Percentiles rank a stretch among this genome's conserved stretches.
These are phyloP conservation scores for Elsinoe perseae DNA, from an alignment of 2,329 filamentous ascomycete genomes.

Conservation along the genomic window DNA sequence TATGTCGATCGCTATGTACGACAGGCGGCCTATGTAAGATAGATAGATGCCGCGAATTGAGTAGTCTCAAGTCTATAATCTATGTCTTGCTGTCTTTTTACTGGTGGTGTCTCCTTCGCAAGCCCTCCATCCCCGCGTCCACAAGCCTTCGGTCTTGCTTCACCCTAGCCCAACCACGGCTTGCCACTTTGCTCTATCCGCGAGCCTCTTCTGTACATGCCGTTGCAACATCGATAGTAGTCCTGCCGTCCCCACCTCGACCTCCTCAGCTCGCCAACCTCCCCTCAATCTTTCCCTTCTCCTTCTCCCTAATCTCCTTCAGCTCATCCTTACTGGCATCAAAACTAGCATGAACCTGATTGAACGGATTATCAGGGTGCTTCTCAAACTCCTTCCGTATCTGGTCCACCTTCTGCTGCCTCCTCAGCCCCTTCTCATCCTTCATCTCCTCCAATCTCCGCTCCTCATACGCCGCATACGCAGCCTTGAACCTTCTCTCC, in stretches of 20 bases:
- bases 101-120: neutral
- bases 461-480: constrained; percentile 75
- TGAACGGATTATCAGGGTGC: constrained; percentile 90
- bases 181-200: too few species aligned
- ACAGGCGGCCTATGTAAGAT: constrained; percentile 10
- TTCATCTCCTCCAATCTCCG: constrained; percentile 77
- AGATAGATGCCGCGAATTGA: constrained; percentile 8
- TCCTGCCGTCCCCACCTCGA: neutral
- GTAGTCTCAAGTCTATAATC: constrained; percentile 5
- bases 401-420: constrained; percentile 76
- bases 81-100: neutral
- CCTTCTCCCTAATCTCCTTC: constrained; percentile 53
- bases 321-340: constrained; percentile 75
- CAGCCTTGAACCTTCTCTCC: constrained; percentile 78
- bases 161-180: too few species aligned
- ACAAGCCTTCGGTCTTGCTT: too few species aligned
- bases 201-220: too few species aligned
- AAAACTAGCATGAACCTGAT: constrained; percentile 63
- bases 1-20: constrained; percentile 11
- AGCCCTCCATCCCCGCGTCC: too few species aligned
- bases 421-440: constrained; percentile 68
- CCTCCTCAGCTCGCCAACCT: constrained; percentile 45
- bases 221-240: too few species aligned
- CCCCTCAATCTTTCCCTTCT: constrained; percentile 67
- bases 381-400: constrained; percentile 92